Percentiles rank a stretch among this genome's conserved stretches.
Conservation (phyloP, 2,329 filamentous ascomycete species). For the Colletotrichum australisinense region DNA sequence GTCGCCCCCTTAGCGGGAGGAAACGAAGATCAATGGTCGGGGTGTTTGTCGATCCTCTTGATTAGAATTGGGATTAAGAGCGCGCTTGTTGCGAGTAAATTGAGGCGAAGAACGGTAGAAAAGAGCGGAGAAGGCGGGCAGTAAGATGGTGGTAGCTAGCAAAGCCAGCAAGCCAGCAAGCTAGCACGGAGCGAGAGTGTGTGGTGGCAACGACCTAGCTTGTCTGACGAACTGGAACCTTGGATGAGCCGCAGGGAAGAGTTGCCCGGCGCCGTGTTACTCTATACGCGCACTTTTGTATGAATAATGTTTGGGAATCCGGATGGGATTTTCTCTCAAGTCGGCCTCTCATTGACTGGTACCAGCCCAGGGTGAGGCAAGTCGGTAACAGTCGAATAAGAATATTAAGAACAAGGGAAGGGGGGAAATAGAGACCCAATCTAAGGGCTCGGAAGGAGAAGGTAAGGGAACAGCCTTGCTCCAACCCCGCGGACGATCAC, state of each 20-base stretch:
- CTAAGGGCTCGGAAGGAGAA: background rate
- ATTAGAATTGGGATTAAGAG: slow-evolving; percentile 8
- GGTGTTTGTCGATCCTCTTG: slow-evolving; percentile 27
- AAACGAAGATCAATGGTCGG: slow-evolving; percentile 27
- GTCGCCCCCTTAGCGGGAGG: background rate
- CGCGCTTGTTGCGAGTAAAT: slow-evolving; percentile 22
- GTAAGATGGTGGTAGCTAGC: background rate
- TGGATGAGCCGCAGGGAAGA: background rate
- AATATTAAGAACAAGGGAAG: slow-evolving; percentile 7
- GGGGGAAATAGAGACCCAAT: background rate
- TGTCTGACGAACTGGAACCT: background rate
- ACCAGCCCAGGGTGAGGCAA: slow-evolving; percentile 19
- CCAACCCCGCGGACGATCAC: slow-evolving; percentile 17
- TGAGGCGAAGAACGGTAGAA: slow-evolving; percentile 1
- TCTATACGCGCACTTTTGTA: slow-evolving; percentile 6
- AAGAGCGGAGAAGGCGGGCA: slow-evolving; percentile 14
- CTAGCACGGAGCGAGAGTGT: background rate
- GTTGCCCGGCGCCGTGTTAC: background rate
- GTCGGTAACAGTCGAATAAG: background rate
- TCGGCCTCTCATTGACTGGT: slow-evolving; percentile 4
- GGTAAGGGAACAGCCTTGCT: slow-evolving; percentile 21
- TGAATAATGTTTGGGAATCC: slow-evolving; percentile 19
- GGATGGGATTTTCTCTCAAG: background rate
- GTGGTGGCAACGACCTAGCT: background rate
- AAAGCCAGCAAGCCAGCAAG: background rate